Conservation (phyloP, 495 filamentous ascomycete genomes). For the Penicillium simplicissimum region DNA sequence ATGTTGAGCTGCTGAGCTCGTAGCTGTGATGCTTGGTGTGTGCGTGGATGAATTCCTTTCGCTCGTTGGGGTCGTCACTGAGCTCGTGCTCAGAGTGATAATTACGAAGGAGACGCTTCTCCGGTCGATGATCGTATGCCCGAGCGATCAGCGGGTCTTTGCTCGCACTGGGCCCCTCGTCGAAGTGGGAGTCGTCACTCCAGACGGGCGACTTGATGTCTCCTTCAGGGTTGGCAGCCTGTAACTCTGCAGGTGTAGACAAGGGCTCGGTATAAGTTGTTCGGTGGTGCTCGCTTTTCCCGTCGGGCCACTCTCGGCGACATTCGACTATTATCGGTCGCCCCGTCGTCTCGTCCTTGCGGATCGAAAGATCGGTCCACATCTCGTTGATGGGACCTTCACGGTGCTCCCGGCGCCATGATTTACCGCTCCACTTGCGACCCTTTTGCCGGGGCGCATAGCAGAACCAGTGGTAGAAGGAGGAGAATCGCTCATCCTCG, state of each 20-base stretch:
- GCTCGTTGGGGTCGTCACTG: slow-evolving; percentile 39
- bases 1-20: slow-evolving; percentile 57
- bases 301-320: slow-evolving; percentile 67
- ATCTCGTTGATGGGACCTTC: slow-evolving; percentile 79
- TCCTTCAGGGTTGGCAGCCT: slow-evolving; percentile 18
- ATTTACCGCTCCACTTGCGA: too few species aligned
- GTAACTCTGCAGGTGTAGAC: slow-evolving; percentile 41
- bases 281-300: slow-evolving; percentile 59
- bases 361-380: slow-evolving; percentile 68
- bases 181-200: background rate
- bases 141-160: slow-evolving; percentile 33
- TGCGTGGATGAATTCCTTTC: slow-evolving; percentile 54
- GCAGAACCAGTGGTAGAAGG: slow-evolving; percentile 69
- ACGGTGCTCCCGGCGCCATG: too few species aligned
- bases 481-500: slow-evolving; percentile 65
- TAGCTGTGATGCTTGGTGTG: slow-evolving; percentile 63
- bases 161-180: slow-evolving; percentile 1
- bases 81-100: slow-evolving; percentile 50
- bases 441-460: too few species aligned
- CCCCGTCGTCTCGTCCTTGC: slow-evolving; percentile 61
- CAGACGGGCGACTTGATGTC: background rate
- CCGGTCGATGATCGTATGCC: slow-evolving; percentile 38
- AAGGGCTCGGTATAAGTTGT: slow-evolving; percentile 69
- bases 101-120: slow-evolving; percentile 41
- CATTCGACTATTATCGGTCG: slow-evolving; percentile 67